Evolutionary conservation across 352 stramenopile species (phyloP).

Genomic region (Phytophthora sp.): DNA sequence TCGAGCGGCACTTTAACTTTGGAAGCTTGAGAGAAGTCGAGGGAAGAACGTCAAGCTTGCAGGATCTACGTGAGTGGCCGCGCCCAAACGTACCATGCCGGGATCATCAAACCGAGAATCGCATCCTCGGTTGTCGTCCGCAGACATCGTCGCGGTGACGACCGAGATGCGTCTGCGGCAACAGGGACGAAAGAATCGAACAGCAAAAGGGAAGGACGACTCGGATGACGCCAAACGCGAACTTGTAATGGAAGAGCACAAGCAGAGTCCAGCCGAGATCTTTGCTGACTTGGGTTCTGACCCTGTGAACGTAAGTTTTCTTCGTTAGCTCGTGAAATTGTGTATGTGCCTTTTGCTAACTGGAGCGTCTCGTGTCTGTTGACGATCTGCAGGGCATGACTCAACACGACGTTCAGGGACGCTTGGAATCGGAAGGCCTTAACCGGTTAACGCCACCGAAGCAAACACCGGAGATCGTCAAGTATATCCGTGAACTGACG

Average conservation of each 20-base stretch:
- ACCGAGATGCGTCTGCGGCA: constrained; percentile 81
- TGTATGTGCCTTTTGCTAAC: not conserved
- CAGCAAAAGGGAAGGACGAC: constrained; percentile 56
- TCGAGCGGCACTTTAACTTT: constrained; percentile 34
- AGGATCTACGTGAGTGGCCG: constrained; percentile 7
- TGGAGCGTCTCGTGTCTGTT: not conserved
- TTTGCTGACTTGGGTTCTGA: constrained; percentile 70
- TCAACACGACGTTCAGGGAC: constrained; percentile 56
- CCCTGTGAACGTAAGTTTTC: constrained; percentile 46
- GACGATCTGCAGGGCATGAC: constrained; percentile 59
- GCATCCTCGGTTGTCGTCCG: constrained; percentile 72
- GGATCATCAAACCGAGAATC: constrained; percentile 36
- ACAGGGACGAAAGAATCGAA: constrained; percentile 57
- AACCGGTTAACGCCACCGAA: constrained; percentile 77
- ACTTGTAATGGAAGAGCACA: constrained; percentile 85
- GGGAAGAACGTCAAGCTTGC: constrained; percentile 6
- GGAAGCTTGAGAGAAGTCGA: constrained; percentile 12
- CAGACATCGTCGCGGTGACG: constrained; percentile 84
- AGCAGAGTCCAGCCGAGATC: constrained; percentile 69
- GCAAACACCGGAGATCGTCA: constrained; percentile 74
- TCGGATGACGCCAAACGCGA: constrained; percentile 79
- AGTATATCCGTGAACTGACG: constrained; percentile 77
- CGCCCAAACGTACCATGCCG: constrained; percentile 27
- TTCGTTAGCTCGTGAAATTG: not conserved
- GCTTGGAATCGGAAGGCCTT: constrained; percentile 61